Evolutionary conservation across 345 rosid species (phyloP), one percentile per base, ranked within the genome.

Genomic region (Gossypium ekmanianum): DNA sequence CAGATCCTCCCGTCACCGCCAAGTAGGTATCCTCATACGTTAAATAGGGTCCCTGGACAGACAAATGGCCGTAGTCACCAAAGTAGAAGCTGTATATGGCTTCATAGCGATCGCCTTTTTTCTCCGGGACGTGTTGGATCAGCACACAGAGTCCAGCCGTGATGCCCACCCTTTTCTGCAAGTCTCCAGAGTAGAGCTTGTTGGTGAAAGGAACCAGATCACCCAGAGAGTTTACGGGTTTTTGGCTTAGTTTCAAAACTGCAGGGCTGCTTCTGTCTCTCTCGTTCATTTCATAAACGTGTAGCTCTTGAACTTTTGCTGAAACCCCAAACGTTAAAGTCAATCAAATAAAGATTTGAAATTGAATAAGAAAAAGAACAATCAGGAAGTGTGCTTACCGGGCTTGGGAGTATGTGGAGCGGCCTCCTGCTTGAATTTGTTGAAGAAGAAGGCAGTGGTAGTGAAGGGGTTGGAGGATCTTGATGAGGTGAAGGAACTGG

Each of bases 121-220:
- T 84, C 73, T 83, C 92, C 11, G 92, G 85, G 11, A 87, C 88
- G 87, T 92, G 77, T 75, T 89, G 86, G 76, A 94, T 88, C 79
- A 92, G 79, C 29, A 92, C 73, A 73, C 97, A 89, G 22, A 89
- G 73, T 26, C 98, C 98, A 0, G 98, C 93, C 0, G 98, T 92
- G 80, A 94, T 87, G 34, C 98, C 98, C 1, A 94, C 11, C 73
- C 98, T 82, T 44, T 89, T 90, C 22, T 86, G 78, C 76, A 92
- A 86, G 79, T 94, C 97, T 8, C 94, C 97, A 1, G 85, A 81
- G 77, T 94, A 94, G 50, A 88, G 91, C 69, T 94, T 94, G 88
- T 94, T 92, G 71, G 88, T 89, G 80, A 94, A 94, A 12, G 96
- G 98, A 8, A 94, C 88, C 11, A 94, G 93, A 85, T 94, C 98